Base-by-base conservation (phyloP, 805 yeast species). In the Yarrowia phangngaensis region DNA sequence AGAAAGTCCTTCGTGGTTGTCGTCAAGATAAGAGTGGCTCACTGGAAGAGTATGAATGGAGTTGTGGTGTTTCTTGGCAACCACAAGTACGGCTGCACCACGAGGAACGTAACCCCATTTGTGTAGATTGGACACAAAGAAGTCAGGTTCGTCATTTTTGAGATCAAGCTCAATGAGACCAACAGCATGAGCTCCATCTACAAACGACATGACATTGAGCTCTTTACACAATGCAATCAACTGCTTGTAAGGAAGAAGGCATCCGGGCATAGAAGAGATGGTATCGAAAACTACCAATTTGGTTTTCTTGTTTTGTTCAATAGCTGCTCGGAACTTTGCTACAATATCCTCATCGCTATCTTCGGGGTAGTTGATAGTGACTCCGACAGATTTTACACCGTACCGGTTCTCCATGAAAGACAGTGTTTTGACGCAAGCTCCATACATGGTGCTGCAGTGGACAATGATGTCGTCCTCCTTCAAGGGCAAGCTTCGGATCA, bases 111-210 rank as follows among this genome's bases (percentile, higher is more conserved):
- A 76, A 23, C 70, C 65, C 89, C 89, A 83, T 59, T 83, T 83
- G 67, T 83, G 89, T 14, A 82, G 64, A 57, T 82, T 82, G 14
- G 81, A 64, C 17, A 73, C 68, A 58, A 70, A 74, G 59, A 79
- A 82, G 56, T 81, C 87, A 0, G 87, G 84, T 47, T 71, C 63
- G 2, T 57, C 54, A 1, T 35, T 11, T 6, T 51, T 34, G 34
- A 65, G 32, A 16, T 56, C 41, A 8, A 64, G 47, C 4, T 58
- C 59, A 3, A 57, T 30, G 16, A 61, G 52, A 0, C 90, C 90
- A 26, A 77, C 67, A 1, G 78, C 74, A 58, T 83, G 90, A 4
- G 89, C 90, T 11, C 83, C 90, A 60, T 83, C 90, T 19, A 83
- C 71, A 30, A 80, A 62, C 2, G 84, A 75, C 33, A 79, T 52